Conservation (phyloP, 2,329 filamentous ascomycete genomes). For the Cercospora berteroae region DNA sequence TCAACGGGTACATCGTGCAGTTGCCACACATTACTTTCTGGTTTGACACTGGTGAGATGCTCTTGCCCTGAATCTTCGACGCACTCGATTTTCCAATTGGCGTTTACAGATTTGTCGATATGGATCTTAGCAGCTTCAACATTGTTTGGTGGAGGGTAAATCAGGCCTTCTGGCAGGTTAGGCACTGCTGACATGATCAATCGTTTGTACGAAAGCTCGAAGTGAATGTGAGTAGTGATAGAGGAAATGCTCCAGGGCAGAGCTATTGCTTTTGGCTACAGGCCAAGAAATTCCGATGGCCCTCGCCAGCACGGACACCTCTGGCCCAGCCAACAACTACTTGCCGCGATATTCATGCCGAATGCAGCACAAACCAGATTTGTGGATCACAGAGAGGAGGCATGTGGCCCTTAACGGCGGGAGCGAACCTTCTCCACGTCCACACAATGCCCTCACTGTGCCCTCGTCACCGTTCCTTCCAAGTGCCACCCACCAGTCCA, state of each 20-base stretch:
- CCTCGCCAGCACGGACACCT: neutral
- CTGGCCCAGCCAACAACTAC: neutral
- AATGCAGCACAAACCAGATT: neutral
- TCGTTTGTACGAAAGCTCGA: neutral
- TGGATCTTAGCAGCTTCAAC: constrained; percentile 24
- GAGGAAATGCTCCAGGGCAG: neutral
- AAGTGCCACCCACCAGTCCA: neutral
- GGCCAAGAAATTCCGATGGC: neutral
- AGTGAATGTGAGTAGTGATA: neutral
- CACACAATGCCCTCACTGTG: neutral
- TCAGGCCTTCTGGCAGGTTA: constrained; percentile 30
- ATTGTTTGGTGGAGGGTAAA: constrained; percentile 16
- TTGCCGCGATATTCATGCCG: neutral
- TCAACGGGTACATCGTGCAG: constrained; percentile 44
- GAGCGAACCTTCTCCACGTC: neutral
- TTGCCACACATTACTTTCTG: constrained; percentile 24
- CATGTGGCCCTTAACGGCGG: neutral
- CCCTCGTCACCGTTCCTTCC: neutral
- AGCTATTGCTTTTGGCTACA: neutral
- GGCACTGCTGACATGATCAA: constrained; percentile 38
- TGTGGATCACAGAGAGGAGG: neutral
- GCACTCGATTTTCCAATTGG: constrained; percentile 23
- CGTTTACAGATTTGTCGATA: constrained; percentile 22
- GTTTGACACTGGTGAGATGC: neutral
- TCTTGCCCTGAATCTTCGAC: constrained; percentile 6